phyloP scores from a whole-genome alignment of 2,329 filamentous ascomycete species.

The Dissoconium aciculare region DNA sequence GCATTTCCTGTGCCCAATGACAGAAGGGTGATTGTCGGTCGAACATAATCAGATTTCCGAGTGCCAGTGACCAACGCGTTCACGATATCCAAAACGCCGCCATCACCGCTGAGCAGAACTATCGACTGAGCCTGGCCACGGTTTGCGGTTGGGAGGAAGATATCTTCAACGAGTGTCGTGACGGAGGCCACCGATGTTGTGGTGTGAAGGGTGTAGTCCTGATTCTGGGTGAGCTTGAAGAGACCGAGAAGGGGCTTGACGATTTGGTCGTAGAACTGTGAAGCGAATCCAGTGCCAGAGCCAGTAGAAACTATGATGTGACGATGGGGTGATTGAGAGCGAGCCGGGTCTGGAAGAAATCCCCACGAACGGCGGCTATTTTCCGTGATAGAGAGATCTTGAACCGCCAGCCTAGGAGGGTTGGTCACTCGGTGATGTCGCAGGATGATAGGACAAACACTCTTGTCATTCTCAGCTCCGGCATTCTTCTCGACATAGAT shows the following conservation, averaged over 20 bases:
- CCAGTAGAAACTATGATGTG: constrained; percentile 33
- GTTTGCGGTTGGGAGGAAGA: constrained; percentile 37
- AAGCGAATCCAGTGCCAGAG: constrained; percentile 30
- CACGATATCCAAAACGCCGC: constrained; percentile 67
- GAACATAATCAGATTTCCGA: constrained; percentile 24
- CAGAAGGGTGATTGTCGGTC: constrained; percentile 42
- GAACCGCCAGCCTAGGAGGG: constrained; percentile 14
- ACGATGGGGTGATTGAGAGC: constrained; percentile 16
- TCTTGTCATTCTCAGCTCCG: constrained; percentile 8
- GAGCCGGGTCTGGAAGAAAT: too few relatives aligned
- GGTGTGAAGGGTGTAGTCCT: constrained; percentile 38
- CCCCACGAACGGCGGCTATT: too few relatives aligned
- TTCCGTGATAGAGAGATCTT: constrained; percentile 8
- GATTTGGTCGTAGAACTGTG: constrained; percentile 25
- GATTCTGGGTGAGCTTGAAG: constrained; percentile 24
- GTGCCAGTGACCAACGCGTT: constrained; percentile 43
- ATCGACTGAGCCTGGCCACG: constrained; percentile 42
- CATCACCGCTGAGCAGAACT: constrained; percentile 74
- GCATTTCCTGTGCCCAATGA: constrained; percentile 32
- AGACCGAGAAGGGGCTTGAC: constrained; percentile 30
- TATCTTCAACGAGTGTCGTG: constrained; percentile 41
- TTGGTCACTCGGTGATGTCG: constrained; percentile 12
- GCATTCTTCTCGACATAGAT: constrained; percentile 15
- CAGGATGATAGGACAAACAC: constrained; percentile 11
- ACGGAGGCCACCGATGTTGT: constrained; percentile 53